Percentiles rank a stretch among this genome's conserved stretches.
Evolutionary conservation across 345 rosid genomes (phyloP).

Genomic region (Bretschneidera sinensis): DNA sequence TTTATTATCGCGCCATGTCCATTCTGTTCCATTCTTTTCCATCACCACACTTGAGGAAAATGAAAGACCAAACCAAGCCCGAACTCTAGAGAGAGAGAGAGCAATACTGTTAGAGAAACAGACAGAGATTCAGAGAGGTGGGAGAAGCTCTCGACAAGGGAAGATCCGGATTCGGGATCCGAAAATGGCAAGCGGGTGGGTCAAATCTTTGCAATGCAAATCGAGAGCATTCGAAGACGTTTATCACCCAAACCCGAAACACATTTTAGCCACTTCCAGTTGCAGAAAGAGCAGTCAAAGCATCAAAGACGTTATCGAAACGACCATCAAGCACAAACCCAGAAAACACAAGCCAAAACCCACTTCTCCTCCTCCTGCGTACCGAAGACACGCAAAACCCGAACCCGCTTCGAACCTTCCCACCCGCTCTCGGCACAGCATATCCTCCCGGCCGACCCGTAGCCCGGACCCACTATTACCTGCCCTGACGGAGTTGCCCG

Average conservation of each 20-base stretch:
- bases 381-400: slow-evolving; percentile 21
- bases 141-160: not conserved
- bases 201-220: slow-evolving; percentile 87
- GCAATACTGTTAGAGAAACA: too few relatives aligned
- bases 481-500: slow-evolving; percentile 65
- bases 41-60: not conserved
- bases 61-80: slow-evolving; percentile 5
- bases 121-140: not conserved
- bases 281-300: slow-evolving; percentile 58
- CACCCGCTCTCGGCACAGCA: slow-evolving; percentile 29
- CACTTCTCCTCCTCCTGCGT: not conserved
- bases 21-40: slow-evolving; percentile 9
- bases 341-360: slow-evolving; percentile 27
- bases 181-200: slow-evolving; percentile 77
- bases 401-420: slow-evolving; percentile 24
- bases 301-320: slow-evolving; percentile 67
- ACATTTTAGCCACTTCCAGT: slow-evolving; percentile 49
- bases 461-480: slow-evolving; percentile 51
- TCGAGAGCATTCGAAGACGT: slow-evolving; percentile 92
- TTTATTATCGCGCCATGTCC: slow-evolving; percentile 45
- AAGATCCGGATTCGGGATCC: slow-evolving; percentile 13
- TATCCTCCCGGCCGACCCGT: slow-evolving; percentile 30
- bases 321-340: slow-evolving; percentile 27
- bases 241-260: slow-evolving; percentile 44
- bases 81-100: not conserved